Evolutionary conservation across 2,329 filamentous ascomycete species (phyloP), one percentile per base, ranked within the genome.

Genomic region (Macrophomina phaseolina): DNA sequence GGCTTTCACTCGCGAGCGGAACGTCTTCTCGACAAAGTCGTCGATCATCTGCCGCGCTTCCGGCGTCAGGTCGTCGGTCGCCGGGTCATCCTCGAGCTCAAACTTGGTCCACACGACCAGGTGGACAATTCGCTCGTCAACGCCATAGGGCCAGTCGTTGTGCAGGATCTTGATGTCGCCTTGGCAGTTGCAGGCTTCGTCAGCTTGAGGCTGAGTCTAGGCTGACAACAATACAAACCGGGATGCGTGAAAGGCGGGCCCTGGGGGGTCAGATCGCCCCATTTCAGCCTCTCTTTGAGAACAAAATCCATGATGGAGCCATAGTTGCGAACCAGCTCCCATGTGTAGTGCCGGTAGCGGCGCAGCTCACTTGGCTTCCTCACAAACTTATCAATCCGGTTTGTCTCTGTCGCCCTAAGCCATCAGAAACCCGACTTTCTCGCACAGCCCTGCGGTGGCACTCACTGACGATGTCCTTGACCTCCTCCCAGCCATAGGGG

Each of bases 101-200:
- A 97, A 97, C 78, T 97, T 97, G 56, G 91, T 95, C 94, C 94
- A 98, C 12, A 97, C 88, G 5, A 97, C 92, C 2, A 97, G 82
- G 76, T 97, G 94, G 16, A 92, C 86, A 70, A 97, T 94, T 62
- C 86, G 84, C 55, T 82, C 75, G 72, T 95, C 92, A 64, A 97
- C 84, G 0, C 92, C 93, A 74, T 97, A 98, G 0, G 94, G 94
- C 92, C 93, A 97, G 83, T 98, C 94, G 75, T 98, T 98, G 79
- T 86, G 87, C 48, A 97, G 78, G 56, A 97, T 89, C 77, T 89
- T 93, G 72, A 90, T 80, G 73, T 95, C 90, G 55, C 81, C 84
- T 84, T 68, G 56, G 55, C 56, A 18, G 5, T 34, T 34, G 28
- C 49, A 52, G 49, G n/a, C 30, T 30, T 45, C 60, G 56, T 68